Percentiles rank a stretch among this genome's conserved stretches.
phyloP scores from a whole-genome alignment of 2,329 filamentous ascomycete genomes.

The Ophiosphaerella korrae region DNA sequence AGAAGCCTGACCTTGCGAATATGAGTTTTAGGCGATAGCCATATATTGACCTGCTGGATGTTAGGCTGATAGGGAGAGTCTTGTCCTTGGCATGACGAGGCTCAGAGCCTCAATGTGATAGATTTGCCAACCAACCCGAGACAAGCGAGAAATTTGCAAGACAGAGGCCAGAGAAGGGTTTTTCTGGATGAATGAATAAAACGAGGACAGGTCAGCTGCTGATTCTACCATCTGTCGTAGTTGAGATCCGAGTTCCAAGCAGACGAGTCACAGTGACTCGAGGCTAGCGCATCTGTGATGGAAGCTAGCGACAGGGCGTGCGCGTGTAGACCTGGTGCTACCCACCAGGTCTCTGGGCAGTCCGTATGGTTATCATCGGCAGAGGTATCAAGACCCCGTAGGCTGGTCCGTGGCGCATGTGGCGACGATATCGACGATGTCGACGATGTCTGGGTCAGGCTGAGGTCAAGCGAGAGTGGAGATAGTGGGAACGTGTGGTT shows the following conservation, averaged over 20 bases:
- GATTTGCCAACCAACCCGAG: not conserved
- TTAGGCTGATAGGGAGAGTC: not conserved
- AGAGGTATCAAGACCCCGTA: constrained; percentile 1
- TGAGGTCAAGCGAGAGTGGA: not conserved
- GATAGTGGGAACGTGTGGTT: no score
- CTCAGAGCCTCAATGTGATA: not conserved
- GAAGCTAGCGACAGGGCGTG: not conserved
- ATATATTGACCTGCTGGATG: no score
- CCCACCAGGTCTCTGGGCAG: not conserved
- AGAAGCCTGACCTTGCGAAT: no score
- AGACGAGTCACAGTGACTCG: constrained; percentile 17
- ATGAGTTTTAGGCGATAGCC: no score
- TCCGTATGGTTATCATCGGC: constrained; percentile 21
- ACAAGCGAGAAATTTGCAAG: not conserved
- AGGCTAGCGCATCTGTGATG: constrained; percentile 10
- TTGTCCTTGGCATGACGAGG: not conserved
- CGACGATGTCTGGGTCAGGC: not conserved
- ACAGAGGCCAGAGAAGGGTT: no score
- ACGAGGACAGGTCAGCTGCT: constrained; percentile 1
- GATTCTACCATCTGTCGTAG: no score
- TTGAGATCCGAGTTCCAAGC: no score
- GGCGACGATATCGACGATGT: not conserved
- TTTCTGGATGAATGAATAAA: not conserved
- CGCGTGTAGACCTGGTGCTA: not conserved
- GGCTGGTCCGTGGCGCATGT: constrained; percentile 28